A percentile compares a stretch with the other conserved stretches of the same genome.
Evolutionary conservation across 2,329 filamentous ascomycete genomes (phyloP).

Genomic region (Xylaria sp.): DNA sequence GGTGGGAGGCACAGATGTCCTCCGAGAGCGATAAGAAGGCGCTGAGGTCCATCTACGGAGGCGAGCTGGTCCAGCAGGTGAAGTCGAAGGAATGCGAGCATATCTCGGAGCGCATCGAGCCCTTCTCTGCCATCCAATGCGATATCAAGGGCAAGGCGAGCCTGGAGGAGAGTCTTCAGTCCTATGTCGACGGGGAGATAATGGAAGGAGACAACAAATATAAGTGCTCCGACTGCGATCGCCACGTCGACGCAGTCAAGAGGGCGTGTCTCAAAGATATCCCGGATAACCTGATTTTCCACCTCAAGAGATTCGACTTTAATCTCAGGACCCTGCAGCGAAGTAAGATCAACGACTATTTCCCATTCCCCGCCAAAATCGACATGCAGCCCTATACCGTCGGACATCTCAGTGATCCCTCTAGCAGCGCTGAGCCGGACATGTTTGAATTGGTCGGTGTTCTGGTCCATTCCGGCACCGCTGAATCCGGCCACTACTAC

Average conservation of each 20-base stretch:
- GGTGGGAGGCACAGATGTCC: conserved; percentile 82
- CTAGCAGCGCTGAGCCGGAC: conserved; percentile 63
- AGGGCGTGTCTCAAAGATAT: conserved; percentile 90
- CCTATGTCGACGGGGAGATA: conserved; percentile 94
- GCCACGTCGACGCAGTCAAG: conserved; percentile 91
- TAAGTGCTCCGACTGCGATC: conserved; percentile 88
- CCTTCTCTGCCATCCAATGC: conserved; percentile 92
- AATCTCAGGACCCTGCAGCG: conserved; percentile 76
- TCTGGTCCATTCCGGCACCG: conserved; percentile 88
- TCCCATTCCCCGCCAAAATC: conserved; percentile 81
- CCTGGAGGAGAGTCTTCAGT: conserved; percentile 83
- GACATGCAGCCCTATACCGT: conserved; percentile 90
- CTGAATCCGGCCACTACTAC: conserved; percentile 96
- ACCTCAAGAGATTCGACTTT: conserved; percentile 87
- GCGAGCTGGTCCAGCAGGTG: conserved; percentile 90
- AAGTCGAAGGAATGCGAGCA: conserved; percentile 94
- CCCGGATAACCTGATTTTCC: conserved; percentile 92
- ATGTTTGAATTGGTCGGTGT: conserved; percentile 93
- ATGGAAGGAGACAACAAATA: conserved; percentile 99
- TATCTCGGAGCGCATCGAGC: conserved; percentile 86
- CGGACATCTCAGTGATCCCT: conserved; percentile 73
- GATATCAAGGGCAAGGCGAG: conserved; percentile 90
- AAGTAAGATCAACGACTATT: conserved; percentile 94
- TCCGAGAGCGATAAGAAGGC: conserved; percentile 67
- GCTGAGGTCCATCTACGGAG: conserved; percentile 86